Conservation (phyloP, 2,329 filamentous ascomycete species). For the Harringtonia lauricola region DNA sequence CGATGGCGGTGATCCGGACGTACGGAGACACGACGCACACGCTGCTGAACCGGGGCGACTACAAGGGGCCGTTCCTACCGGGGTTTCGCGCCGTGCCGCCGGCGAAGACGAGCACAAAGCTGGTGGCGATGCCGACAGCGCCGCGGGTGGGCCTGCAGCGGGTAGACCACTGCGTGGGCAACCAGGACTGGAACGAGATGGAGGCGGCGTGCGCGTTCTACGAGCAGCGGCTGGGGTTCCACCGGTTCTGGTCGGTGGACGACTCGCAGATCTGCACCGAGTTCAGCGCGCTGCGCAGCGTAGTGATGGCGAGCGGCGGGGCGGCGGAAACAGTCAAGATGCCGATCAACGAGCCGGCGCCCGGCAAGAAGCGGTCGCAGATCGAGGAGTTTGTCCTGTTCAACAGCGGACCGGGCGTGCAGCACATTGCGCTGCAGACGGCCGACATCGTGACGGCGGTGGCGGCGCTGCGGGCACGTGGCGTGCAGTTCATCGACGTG, state of each 20-base stretch:
- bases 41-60: conserved; percentile 61
- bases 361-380: conserved; percentile 82
- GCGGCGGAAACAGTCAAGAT: conserved; percentile 85
- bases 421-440: conserved; percentile 85
- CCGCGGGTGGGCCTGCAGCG: conserved; percentile 57
- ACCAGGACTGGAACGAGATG: conserved; percentile 94
- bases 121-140: conserved; percentile 34
- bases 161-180: conserved; percentile 95
- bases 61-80: conserved; percentile 70
- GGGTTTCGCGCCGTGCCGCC: conserved; percentile 55
- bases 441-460: conserved; percentile 70
- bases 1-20: conserved; percentile 71
- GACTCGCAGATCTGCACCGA: conserved; percentile 89
- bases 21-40: conserved; percentile 96
- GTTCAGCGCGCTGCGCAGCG: conserved; percentile 75
- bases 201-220: conserved; percentile 58
- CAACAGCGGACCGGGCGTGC: conserved; percentile 81
- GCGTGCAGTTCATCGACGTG: conserved; percentile 87
- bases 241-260: conserved; percentile 95
- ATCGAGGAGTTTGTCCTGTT: conserved; percentile 91
- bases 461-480: conserved; percentile 66
- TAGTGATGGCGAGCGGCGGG: conserved; percentile 81
- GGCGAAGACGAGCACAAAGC: conserved; percentile 16
- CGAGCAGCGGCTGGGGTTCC: conserved; percentile 81
- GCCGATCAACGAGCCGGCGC: conserved; percentile 94